Conservation (phyloP, 2,329 filamentous ascomycete species). For the Paecilomyces sp. region DNA sequence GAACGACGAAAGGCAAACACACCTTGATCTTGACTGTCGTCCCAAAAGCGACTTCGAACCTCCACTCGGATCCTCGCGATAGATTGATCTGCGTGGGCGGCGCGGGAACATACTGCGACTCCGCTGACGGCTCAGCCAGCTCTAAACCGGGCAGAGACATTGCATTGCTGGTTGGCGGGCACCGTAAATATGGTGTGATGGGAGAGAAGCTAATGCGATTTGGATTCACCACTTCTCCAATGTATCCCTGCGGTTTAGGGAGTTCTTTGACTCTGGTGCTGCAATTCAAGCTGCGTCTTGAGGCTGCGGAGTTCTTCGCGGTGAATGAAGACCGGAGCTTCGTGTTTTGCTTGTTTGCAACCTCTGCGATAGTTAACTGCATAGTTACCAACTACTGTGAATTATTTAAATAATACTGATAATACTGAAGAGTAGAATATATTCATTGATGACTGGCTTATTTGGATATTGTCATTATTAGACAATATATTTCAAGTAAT, state of each 20-base stretch:
- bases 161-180: slow-evolving; percentile 12
- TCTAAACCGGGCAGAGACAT: slow-evolving; percentile 73
- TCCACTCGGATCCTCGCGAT: slow-evolving; percentile 64
- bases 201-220: not conserved
- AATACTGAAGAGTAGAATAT: not conserved
- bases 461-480: too few species aligned
- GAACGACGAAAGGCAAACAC: slow-evolving; percentile 7
- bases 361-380: not conserved
- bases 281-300: not conserved
- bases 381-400: not conserved
- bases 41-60: slow-evolving; percentile 62
- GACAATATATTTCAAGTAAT: too few species aligned
- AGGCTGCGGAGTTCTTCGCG: not conserved
- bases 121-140: slow-evolving; percentile 56
- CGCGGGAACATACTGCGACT: slow-evolving; percentile 27
- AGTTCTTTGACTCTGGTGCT: not conserved
- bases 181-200: not conserved
- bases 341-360: not conserved
- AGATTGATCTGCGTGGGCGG: slow-evolving; percentile 46
- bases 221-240: not conserved
- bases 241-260: not conserved
- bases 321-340: not conserved
- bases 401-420: too few species aligned
- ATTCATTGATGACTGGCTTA: not conserved
- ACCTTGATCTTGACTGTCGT: slow-evolving; percentile 49